Percentiles rank a stretch among this genome's conserved stretches.
Conservation (phyloP, 2,329 filamentous ascomycete genomes). For the Alternaria novae-zelandiae region DNA sequence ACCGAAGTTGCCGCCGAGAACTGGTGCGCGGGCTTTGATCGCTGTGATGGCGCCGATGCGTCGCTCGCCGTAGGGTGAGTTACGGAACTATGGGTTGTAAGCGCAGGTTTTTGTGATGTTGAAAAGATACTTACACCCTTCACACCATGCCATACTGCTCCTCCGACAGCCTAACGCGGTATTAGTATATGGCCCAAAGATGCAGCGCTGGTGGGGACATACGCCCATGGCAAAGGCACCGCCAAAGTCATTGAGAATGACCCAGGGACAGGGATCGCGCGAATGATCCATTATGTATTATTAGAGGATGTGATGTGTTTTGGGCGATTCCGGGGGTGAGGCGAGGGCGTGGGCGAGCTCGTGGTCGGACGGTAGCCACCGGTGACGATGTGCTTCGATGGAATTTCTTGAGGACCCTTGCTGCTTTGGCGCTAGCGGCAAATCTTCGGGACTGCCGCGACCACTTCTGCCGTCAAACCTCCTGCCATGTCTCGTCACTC, state of each 20-base stretch:
- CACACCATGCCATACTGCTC: conserved; percentile 87
- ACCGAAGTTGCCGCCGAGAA: conserved; percentile 96
- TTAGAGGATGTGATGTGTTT: background rate
- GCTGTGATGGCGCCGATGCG: conserved; percentile 93
- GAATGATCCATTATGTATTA: conserved; percentile 80
- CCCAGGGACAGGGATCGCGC: conserved; percentile 95
- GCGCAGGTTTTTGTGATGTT: too few relatives aligned
- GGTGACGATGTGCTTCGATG: conserved; percentile 39
- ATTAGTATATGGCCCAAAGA: conserved; percentile 6
- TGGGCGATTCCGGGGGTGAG: background rate
- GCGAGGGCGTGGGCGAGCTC: conserved; percentile 24
- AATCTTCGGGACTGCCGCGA: conserved; percentile 20
- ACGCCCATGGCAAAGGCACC: conserved; percentile 97
- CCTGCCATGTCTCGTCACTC: background rate
- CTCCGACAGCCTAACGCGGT: conserved; percentile 50
- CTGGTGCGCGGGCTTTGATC: conserved; percentile 95
- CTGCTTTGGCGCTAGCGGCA: conserved; percentile 20
- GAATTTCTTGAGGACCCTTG: conserved; percentile 31
- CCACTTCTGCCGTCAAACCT: conserved; percentile 5
- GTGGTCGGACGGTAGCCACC: conserved; percentile 20
- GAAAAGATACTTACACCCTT: conserved; percentile 76
- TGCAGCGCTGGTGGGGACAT: conserved; percentile 52
- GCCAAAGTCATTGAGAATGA: conserved; percentile 95
- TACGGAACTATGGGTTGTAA: conserved; percentile 40
- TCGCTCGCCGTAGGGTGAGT: conserved; percentile 78